Percentiles rank a stretch among this genome's conserved stretches.
These are phyloP conservation scores for Primulina tabacum DNA, from an alignment of 257 asterid species.

Conservation along the genomic window DNA sequence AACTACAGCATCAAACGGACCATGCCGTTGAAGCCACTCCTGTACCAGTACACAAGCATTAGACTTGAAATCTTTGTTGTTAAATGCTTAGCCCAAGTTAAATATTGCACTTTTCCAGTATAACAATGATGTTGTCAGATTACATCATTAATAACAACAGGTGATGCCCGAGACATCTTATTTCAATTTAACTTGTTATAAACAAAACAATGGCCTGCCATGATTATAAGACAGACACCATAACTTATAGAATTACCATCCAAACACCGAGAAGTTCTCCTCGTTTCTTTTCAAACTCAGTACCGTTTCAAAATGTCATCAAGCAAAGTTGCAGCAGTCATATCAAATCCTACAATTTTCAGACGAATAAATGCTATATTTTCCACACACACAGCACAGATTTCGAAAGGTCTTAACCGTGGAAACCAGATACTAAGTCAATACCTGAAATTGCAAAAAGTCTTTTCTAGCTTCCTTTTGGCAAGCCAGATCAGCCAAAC, in stretches of 20 bases:
- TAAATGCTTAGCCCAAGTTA: slow-evolving; percentile 21
- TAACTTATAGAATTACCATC: not conserved
- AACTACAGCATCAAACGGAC: slow-evolving; percentile 90
- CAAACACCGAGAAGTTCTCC: not conserved
- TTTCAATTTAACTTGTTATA: not conserved
- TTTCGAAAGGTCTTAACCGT: slow-evolving; percentile 9
- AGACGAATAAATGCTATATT: not conserved
- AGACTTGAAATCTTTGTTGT: slow-evolving; percentile 25
- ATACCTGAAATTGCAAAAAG: slow-evolving; percentile 76
- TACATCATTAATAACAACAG: not conserved
- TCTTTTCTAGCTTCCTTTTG: slow-evolving; percentile 54
- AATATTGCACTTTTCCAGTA: slow-evolving; percentile 6
- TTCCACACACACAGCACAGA: not conserved
- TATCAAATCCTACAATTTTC: not conserved
- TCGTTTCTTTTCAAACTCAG: not conserved
- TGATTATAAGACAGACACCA: not conserved
- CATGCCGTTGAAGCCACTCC: slow-evolving; percentile 84
- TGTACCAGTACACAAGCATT: slow-evolving; percentile 39
- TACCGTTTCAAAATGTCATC: not conserved
- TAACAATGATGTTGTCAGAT: not conserved
- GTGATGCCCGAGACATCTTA: not conserved
- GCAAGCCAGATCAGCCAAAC: slow-evolving; percentile 64
- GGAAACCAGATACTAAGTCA: slow-evolving; percentile 17
- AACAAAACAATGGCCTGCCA: not conserved
- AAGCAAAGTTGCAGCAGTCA: slow-evolving; percentile 1